Base-by-base conservation (phyloP, 2,329 filamentous ascomycete genomes). In the Fusarium sp. region DNA sequence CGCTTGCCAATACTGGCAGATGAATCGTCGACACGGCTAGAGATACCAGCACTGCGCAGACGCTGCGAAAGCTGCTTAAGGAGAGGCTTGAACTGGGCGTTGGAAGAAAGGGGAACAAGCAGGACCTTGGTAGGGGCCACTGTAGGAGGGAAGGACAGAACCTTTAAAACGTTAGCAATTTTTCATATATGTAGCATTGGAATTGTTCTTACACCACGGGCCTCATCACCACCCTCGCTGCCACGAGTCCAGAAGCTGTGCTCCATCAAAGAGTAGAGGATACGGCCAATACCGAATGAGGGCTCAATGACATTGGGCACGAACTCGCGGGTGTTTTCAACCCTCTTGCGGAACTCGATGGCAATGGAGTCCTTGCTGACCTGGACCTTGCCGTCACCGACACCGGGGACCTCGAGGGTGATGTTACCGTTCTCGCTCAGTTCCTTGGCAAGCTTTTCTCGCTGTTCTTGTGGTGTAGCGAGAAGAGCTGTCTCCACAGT, bases 231-330 rank as follows among this genome's bases (percentile, higher is more conserved):
- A 50, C 89, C 78, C 10, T 81, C 87, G 61, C 77, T 84, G 54
- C 77, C 85, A 68, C 96, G 91, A 53, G 90, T 93, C 95, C 96
- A 99, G 87, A 94, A 99, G 77, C 88, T 89, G 81, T 99, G 96
- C 83, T 99, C 96, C 76, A 97, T 91, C 74, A 99, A 83, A 62
- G 91, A 90, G 83, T 97, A 98, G 59, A 98, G 83, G 66, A 98
- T 97, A 73, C 95, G 89, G 62, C 95, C 96, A 75, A 98, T 97
- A 84, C 95, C 95, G 74, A 98, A 99, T 1, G 95, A 98, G 3
- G 95, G 96, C 83, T 99, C 96, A 72, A 98, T 96, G 46, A 97
- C 94, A 76, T 97, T 97, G 62, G 95, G 95, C 1, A 91, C 96
- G 82, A 93, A 99, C 78, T 97, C 94, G 73, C 96, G 88, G 59